Percentiles rank a stretch among this genome's conserved stretches.
Evolutionary conservation across 306 rosid genomes (phyloP).

Genomic region (Fagus sylvatica): DNA sequence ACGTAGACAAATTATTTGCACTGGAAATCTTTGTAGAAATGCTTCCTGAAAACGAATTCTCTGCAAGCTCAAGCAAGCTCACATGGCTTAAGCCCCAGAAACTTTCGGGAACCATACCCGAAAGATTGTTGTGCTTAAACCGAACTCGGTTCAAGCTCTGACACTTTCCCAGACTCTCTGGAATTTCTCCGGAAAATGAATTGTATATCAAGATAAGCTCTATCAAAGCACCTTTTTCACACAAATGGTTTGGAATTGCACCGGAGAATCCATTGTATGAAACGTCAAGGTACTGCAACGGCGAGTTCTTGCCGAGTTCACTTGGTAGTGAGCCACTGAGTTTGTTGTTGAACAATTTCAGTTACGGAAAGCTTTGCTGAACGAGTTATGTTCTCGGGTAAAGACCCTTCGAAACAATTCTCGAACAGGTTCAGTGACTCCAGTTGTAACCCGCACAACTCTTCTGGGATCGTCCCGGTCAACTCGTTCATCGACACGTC

Average conservation of each 20-base stretch:
- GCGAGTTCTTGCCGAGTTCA: constrained; percentile 56
- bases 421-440: constrained; percentile 46
- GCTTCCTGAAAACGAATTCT: constrained; percentile 61
- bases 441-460: constrained; percentile 47
- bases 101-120: constrained; percentile 62
- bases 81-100: constrained; percentile 73
- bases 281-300: constrained; percentile 43
- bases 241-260: constrained; percentile 55
- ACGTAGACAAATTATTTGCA: constrained; percentile 49
- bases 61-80: constrained; percentile 51
- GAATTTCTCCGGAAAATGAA: constrained; percentile 66
- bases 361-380: constrained; percentile 49
- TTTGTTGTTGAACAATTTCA: constrained; percentile 59
- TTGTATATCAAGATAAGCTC: constrained; percentile 52
- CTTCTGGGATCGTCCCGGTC: constrained; percentile 60
- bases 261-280: constrained; percentile 61
- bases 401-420: constrained; percentile 51
- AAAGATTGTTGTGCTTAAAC: constrained; percentile 56
- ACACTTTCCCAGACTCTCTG: constrained; percentile 52
- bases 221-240: constrained; percentile 41
- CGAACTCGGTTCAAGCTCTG: constrained; percentile 55
- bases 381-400: constrained; percentile 50
- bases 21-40: constrained; percentile 51
- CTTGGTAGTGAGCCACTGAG: constrained; percentile 57
- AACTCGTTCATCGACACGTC: constrained; percentile 64